phyloP scores from a whole-genome alignment of 2,329 filamentous ascomycete species.

The Xylariaceae sp. region DNA sequence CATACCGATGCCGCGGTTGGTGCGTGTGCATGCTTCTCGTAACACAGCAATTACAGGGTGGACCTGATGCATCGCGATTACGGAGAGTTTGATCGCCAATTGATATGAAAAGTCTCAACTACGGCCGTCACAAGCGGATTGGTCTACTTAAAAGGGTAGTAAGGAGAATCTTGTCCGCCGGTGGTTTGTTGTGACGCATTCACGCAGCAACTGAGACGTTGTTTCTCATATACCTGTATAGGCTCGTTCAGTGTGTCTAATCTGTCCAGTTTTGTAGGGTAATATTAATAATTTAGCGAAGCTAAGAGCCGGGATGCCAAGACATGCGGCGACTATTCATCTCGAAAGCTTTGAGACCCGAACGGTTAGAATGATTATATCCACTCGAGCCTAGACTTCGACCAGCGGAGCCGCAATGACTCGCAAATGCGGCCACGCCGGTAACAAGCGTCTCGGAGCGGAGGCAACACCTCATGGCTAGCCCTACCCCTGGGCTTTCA shows the following conservation, averaged over 20 bases:
- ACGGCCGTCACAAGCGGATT: background rate
- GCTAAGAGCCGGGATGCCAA: constrained; percentile 15
- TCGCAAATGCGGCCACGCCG: constrained; percentile 18
- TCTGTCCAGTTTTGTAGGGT: background rate
- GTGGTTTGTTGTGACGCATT: background rate
- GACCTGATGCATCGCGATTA: background rate
- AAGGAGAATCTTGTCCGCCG: background rate
- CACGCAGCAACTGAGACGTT: constrained; percentile 11
- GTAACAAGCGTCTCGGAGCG: constrained; percentile 7
- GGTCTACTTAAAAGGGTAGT: background rate
- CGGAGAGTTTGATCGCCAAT: constrained; percentile 17
- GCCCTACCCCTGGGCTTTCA: constrained; percentile 9
- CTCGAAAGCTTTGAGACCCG: background rate
- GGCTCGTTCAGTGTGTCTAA: background rate
- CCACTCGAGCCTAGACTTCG: constrained; percentile 15
- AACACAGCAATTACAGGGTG: background rate
- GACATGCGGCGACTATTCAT: constrained; percentile 10
- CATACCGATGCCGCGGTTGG: background rate
- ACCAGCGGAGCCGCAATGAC: constrained; percentile 24
- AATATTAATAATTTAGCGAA: constrained; percentile 16
- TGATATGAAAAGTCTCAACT: background rate
- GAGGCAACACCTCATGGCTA: constrained; percentile 5
- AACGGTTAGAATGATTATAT: background rate
- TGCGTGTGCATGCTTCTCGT: background rate
- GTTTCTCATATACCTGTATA: constrained; percentile 7